Conservation (phyloP, 257 asterid genomes). For the Mentha longifolia region DNA sequence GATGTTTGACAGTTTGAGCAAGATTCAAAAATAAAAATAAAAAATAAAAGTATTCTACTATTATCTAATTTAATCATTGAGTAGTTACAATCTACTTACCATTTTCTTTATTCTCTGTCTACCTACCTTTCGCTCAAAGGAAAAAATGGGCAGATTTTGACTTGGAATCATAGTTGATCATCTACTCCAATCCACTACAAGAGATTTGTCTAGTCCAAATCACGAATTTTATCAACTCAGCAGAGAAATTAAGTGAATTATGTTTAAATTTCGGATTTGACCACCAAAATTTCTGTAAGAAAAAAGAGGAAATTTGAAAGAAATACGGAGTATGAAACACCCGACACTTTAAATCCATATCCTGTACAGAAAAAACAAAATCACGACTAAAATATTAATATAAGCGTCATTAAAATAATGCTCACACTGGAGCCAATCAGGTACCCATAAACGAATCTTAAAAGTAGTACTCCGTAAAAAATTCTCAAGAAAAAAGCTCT, state of each 20-base stretch:
- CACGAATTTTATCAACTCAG: no score
- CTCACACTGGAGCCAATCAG: no score
- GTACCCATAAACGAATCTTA: background rate
- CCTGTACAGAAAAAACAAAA: background rate
- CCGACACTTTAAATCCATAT: background rate
- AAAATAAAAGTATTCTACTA: no score
- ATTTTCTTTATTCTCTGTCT: background rate
- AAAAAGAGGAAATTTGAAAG: background rate
- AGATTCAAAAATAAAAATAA: no score
- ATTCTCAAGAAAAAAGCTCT: background rate
- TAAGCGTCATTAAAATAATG: no score
- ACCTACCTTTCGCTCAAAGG: background rate
- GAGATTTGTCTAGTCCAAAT: no score
- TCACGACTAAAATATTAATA: background rate
- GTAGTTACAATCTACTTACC: no score
- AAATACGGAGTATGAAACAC: background rate
- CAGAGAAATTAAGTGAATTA: no score
- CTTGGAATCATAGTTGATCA: background rate
- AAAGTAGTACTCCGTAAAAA: background rate
- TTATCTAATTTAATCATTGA: no score
- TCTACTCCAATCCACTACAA: background rate
- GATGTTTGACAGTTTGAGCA: no score
- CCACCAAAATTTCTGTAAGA: background rate
- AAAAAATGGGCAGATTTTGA: background rate
- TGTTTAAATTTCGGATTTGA: background rate